Evolutionary conservation across 2,329 filamentous ascomycete species (phyloP).

Genomic region (Didymellaceae sp.): DNA sequence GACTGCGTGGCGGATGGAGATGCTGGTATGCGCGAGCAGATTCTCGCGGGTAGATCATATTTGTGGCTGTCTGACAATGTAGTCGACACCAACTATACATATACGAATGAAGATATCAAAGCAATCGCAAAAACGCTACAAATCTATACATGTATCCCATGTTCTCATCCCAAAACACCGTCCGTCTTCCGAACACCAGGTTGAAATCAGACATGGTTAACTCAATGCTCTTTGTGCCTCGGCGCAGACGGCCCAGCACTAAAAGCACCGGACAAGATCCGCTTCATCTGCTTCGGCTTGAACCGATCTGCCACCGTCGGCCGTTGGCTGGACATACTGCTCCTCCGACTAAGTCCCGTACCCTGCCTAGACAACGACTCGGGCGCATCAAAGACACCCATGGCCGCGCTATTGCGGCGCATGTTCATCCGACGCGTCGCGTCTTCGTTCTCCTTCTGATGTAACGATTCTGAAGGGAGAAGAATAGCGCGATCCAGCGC

Average conservation of each 20-base stretch:
- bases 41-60: no score
- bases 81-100: no score
- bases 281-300: conserved; percentile 25
- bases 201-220: no score
- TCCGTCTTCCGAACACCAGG: no score
- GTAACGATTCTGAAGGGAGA: conserved; percentile 69
- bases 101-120: no score
- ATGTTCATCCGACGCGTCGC: conserved; percentile 51
- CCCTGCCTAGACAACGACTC: conserved; percentile 26
- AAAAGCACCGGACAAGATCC: conserved; percentile 32
- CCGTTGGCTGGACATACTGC: conserved; percentile 21
- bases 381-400: conserved; percentile 12
- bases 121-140: background rate
- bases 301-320: conserved; percentile 18
- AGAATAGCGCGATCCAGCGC: conserved; percentile 74
- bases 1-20: no score
- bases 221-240: conserved; percentile 13
- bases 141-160: background rate
- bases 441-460: conserved; percentile 65
- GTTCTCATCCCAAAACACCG: background rate
- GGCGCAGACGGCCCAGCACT: conserved; percentile 28
- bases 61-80: no score
- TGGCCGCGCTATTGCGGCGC: conserved; percentile 33
- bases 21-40: no score
- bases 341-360: conserved; percentile 28